Evolutionary conservation across 2,329 filamentous ascomycete genomes (phyloP).

Genomic region (Cladosporium sp.): DNA sequence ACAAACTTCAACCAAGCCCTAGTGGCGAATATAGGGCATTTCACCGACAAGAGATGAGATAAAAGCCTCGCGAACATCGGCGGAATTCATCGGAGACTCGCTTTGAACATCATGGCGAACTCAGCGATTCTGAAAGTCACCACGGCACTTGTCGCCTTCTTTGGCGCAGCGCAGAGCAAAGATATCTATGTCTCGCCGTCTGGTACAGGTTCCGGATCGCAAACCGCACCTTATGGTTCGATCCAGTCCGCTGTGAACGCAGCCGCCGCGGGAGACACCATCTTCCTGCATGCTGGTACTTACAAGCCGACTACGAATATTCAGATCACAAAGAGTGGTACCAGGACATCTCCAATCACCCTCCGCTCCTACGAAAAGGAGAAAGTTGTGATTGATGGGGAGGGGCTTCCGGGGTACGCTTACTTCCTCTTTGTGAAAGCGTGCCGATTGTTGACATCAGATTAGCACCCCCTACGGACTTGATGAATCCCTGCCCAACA

Average conservation of each 20-base stretch:
- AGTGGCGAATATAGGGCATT: too few species aligned
- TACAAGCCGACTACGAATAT: slow-evolving; percentile 46
- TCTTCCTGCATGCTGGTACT: slow-evolving; percentile 42
- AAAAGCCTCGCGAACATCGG: too few species aligned
- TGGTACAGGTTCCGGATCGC: slow-evolving; percentile 39
- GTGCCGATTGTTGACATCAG: too few species aligned
- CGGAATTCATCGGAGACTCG: too few species aligned
- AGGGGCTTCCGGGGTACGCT: slow-evolving; percentile 27
- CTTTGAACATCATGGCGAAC: background rate
- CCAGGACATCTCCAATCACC: slow-evolving; percentile 37
- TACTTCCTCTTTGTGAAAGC: too few species aligned
- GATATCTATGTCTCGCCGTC: slow-evolving; percentile 45
- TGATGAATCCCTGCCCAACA: slow-evolving; percentile 36
- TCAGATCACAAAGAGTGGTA: slow-evolving; percentile 44
- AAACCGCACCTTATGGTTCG: slow-evolving; percentile 39
- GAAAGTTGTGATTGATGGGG: slow-evolving; percentile 45
- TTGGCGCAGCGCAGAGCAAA: background rate
- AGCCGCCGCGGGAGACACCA: slow-evolving; percentile 44
- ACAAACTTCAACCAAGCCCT: too few species aligned
- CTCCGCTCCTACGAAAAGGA: slow-evolving; percentile 41
- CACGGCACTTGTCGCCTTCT: background rate
- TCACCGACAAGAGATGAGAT: too few species aligned
- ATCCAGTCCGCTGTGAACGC: slow-evolving; percentile 45
- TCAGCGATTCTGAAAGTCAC: background rate
- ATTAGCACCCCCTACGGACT: slow-evolving; percentile 39